A percentile compares a stretch with the other conserved stretches of the same genome.
phyloP scores from a whole-genome alignment of 2,329 filamentous ascomycete species.

The Podosphaera aphanis region DNA sequence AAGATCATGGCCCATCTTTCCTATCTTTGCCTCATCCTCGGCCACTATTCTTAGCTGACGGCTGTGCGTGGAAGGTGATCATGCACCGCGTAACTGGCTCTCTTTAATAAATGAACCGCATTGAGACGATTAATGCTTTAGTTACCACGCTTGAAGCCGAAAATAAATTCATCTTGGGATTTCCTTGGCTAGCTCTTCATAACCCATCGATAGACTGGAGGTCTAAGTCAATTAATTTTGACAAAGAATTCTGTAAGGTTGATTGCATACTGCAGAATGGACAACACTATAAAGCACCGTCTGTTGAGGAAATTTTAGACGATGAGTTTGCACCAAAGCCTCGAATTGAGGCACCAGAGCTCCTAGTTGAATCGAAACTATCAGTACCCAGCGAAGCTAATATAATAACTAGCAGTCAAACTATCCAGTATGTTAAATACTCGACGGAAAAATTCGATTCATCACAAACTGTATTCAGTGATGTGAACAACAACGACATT shows the following conservation, averaged over 20 bases:
- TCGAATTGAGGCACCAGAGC: too few species aligned
- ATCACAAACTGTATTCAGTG: not conserved
- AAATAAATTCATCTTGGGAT: not conserved
- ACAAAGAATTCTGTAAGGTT: not conserved
- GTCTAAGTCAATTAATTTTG: not conserved
- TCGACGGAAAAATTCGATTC: too few species aligned
- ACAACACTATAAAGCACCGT: not conserved
- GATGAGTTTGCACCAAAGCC: not conserved
- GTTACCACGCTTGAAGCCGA: not conserved
- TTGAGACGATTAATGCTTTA: not conserved
- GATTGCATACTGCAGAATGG: not conserved
- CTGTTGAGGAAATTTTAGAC: not conserved
- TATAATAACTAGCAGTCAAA: too few species aligned
- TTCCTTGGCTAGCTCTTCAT: not conserved
- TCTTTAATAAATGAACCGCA: not conserved
- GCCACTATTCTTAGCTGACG: not conserved
- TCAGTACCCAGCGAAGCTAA: too few species aligned
- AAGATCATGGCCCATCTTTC: not conserved
- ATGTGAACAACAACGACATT: not conserved
- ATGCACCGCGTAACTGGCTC: not conserved
- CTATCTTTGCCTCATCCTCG: too few species aligned
- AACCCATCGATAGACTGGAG: not conserved
- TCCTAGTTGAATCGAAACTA: too few species aligned
- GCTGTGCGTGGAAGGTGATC: not conserved
- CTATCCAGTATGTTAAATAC: too few species aligned